These are phyloP conservation scores for Globisporangium mamillatum DNA, from an alignment of 352 stramenopile species.

Conservation along the genomic window DNA sequence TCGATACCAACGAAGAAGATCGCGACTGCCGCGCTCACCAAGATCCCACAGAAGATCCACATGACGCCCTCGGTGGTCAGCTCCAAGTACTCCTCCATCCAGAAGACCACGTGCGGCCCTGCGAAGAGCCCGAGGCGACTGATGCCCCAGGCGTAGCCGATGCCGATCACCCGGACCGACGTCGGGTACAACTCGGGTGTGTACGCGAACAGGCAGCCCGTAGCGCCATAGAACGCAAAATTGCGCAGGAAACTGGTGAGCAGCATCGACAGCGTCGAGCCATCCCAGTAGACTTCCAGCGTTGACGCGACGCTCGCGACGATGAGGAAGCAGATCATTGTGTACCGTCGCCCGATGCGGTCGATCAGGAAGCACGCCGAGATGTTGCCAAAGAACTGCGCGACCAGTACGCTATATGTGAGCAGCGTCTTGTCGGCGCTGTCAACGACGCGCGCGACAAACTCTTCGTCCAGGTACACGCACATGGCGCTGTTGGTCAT, in stretches of 20 bases:
- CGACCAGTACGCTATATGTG: conserved; percentile 12
- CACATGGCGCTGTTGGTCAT: conserved; percentile 26
- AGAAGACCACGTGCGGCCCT: conserved; percentile 15
- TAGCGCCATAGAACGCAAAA: not conserved
- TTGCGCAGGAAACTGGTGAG: conserved; percentile 1
- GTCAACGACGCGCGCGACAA: conserved; percentile 17
- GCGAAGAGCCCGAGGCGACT: conserved; percentile 17
- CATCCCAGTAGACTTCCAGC: conserved; percentile 20
- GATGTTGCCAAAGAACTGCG: conserved; percentile 31
- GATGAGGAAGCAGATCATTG: conserved; percentile 19
- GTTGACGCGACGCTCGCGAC: conserved; percentile 2
- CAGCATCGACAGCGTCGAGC: conserved; percentile 15
- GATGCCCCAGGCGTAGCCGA: conserved; percentile 16
- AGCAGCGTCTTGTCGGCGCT: conserved; percentile 2
- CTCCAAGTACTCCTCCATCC: not conserved
- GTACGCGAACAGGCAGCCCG: conserved; percentile 1
- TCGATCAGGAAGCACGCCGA: conserved; percentile 36
- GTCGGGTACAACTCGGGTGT: conserved; percentile 19
- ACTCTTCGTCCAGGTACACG: conserved; percentile 26
- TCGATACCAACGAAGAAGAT: not conserved
- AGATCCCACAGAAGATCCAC: not conserved
- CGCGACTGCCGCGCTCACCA: not conserved
- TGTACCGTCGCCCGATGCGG: conserved; percentile 24
- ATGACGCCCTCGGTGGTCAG: not conserved
- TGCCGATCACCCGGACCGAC: conserved; percentile 17